These are phyloP conservation scores for Verticillium nubilum DNA, from an alignment of 2,329 filamentous ascomycete genomes.

Conservation along the genomic window DNA sequence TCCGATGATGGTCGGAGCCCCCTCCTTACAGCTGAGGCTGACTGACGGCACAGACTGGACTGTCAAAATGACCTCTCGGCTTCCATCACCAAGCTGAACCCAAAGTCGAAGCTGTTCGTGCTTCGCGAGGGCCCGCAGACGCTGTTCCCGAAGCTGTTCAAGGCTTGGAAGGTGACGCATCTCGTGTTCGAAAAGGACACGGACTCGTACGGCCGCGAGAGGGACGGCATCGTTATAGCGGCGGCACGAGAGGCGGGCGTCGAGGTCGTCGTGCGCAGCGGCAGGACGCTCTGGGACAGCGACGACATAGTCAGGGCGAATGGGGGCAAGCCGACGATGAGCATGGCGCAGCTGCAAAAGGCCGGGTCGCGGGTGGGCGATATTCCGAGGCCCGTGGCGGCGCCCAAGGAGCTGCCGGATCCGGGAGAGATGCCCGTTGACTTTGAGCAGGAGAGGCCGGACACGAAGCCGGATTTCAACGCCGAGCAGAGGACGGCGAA, in stretches of 20 bases:
- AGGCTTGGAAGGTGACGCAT: conserved; percentile 68
- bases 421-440: conserved; percentile 57
- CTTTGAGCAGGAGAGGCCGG: conserved; percentile 51
- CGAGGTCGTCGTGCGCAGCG: conserved; percentile 57
- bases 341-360: conserved; percentile 59
- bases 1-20: neutral
- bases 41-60: conserved; percentile 52
- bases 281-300: conserved; percentile 68
- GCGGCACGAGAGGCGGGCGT: conserved; percentile 62
- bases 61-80: conserved; percentile 66
- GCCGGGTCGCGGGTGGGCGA: conserved; percentile 58
- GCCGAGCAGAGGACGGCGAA: conserved; percentile 38
- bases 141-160: conserved; percentile 66
- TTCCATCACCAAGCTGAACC: conserved; percentile 63
- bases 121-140: conserved; percentile 68
- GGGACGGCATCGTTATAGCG: conserved; percentile 54
- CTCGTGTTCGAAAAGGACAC: conserved; percentile 76
- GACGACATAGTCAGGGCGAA: conserved; percentile 63
- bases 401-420: conserved; percentile 56
- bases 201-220: conserved; percentile 62
- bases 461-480: conserved; percentile 54
- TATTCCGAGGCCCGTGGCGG: conserved; percentile 55
- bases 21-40: neutral
- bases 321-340: conserved; percentile 68
- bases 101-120: conserved; percentile 65